A percentile compares a stretch with the other conserved stretches of the same genome.
Evolutionary conservation across 2,329 filamentous ascomycete species (phyloP).

Genomic region (Alternaria dauci): DNA sequence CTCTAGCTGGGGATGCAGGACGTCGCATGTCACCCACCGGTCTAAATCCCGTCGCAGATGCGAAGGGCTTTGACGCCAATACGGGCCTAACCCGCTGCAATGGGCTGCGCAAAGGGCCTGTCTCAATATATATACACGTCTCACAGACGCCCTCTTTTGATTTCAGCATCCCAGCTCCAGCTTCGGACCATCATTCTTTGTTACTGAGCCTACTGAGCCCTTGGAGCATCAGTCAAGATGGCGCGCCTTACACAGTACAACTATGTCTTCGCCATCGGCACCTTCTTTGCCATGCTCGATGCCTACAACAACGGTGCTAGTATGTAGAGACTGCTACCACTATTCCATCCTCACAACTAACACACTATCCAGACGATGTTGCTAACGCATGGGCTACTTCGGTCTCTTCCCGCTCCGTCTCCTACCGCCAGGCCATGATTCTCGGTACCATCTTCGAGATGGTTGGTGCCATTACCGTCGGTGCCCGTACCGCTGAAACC

Average conservation of each 20-base stretch:
- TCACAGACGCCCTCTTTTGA: slow-evolving; percentile 16
- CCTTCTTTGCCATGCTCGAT: slow-evolving; percentile 77
- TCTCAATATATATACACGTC: slow-evolving; percentile 29
- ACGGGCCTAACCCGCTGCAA: slow-evolving; percentile 19
- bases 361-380: slow-evolving; percentile 71
- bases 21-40: slow-evolving; percentile 14
- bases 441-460: slow-evolving; percentile 59
- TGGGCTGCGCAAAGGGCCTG: slow-evolving; percentile 19
- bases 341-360: slow-evolving; percentile 10
- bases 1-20: slow-evolving; percentile 11
- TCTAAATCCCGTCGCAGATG: neutral
- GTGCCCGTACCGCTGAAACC: slow-evolving; percentile 69
- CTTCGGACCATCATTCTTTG: slow-evolving; percentile 27
- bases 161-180: slow-evolving; percentile 25
- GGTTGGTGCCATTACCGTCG: slow-evolving; percentile 56
- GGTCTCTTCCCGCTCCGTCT: slow-evolving; percentile 79
- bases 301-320: slow-evolving; percentile 82
- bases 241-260: slow-evolving; percentile 59
- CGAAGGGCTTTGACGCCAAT: slow-evolving; percentile 12
- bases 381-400: slow-evolving; percentile 84
- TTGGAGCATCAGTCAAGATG: slow-evolving; percentile 26
- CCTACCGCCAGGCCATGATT: slow-evolving; percentile 69
- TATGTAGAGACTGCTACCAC: slow-evolving; percentile 54
- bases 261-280: slow-evolving; percentile 79
- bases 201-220: slow-evolving; percentile 20